These are phyloP conservation scores for Talaromyces trachyspermus DNA, from an alignment of 495 filamentous ascomycete species.

Conservation along the genomic window DNA sequence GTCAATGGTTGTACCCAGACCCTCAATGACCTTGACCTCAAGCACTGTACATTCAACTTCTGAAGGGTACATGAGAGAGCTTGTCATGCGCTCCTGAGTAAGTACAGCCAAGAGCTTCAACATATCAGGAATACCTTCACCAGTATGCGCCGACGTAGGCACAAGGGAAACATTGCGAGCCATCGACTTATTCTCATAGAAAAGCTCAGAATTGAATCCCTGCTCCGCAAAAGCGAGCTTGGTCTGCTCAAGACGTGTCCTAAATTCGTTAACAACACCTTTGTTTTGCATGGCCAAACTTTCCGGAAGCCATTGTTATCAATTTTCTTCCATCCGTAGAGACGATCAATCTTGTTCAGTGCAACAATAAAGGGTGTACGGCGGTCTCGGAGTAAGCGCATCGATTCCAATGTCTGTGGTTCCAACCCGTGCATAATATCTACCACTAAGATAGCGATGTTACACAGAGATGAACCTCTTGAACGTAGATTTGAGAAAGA, in stretches of 20 bases:
- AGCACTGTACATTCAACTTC: conserved; percentile 97
- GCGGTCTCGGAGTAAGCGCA: conserved; percentile 84
- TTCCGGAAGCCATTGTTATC: conserved; percentile 97
- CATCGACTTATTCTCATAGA: conserved; percentile 97
- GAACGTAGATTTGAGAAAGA: conserved; percentile 98
- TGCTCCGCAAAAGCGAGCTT: conserved; percentile 93
- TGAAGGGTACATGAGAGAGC: conserved; percentile 93
- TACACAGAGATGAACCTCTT: conserved; percentile 93
- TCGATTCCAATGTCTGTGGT: conserved; percentile 95
- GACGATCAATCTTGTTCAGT: conserved; percentile 99
- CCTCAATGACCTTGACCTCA: conserved; percentile 98
- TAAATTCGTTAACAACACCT: conserved; percentile 91
- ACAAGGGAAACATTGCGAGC: conserved; percentile 87
- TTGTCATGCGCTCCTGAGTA: conserved; percentile 97
- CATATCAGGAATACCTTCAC: conserved; percentile 99
- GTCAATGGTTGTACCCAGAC: conserved; percentile 97
- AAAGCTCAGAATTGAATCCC: conserved; percentile 95
- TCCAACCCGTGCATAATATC: conserved; percentile 99
- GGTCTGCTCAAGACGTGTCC: conserved; percentile 79
- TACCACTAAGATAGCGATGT: conserved; percentile 98
- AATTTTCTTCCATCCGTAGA: conserved; percentile 95
- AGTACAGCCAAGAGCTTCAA: conserved; percentile 86
- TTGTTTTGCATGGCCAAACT: conserved; percentile 86
- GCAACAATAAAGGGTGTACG: conserved; percentile 99
- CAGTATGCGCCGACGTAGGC: conserved; percentile 93